Evolutionary conservation across 2,329 filamentous ascomycete genomes (phyloP).

Genomic region (Diaporthe sp.): DNA sequence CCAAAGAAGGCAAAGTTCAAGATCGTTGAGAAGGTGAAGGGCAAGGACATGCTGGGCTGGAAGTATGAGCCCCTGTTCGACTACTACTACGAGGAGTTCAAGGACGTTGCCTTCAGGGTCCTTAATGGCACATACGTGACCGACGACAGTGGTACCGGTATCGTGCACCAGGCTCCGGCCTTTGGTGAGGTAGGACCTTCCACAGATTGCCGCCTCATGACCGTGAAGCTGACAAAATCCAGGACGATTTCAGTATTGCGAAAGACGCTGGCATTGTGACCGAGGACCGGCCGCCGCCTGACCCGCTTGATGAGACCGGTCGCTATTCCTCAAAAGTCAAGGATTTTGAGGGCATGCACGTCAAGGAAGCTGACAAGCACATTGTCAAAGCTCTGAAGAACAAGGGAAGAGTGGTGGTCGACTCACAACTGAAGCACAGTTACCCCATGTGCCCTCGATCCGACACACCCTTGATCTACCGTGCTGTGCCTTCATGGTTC

Average conservation of each 20-base stretch:
- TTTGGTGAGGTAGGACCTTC: constrained; percentile 76
- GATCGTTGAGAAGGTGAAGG: constrained; percentile 82
- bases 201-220: constrained; percentile 58
- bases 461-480: constrained; percentile 94
- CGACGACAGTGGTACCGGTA: constrained; percentile 89
- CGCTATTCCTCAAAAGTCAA: constrained; percentile 81
- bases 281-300: constrained; percentile 83
- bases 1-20: constrained; percentile 96
- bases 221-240: neutral
- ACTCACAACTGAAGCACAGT: constrained; percentile 89
- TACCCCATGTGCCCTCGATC: constrained; percentile 95
- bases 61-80: constrained; percentile 90
- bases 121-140: constrained; percentile 89
- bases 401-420: constrained; percentile 81
- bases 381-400: constrained; percentile 92
- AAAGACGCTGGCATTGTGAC: constrained; percentile 81
- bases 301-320: constrained; percentile 88
- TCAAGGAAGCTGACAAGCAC: constrained; percentile 91
- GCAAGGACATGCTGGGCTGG: constrained; percentile 88
- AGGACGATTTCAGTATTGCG: constrained; percentile 90
- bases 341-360: constrained; percentile 88
- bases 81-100: constrained; percentile 91
- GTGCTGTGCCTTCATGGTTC: constrained; percentile 94
- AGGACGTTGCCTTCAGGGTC: constrained; percentile 85
- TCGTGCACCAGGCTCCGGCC: constrained; percentile 93